Conservation (phyloP, 495 filamentous ascomycete genomes). For the Aspergillus homomorphus region DNA sequence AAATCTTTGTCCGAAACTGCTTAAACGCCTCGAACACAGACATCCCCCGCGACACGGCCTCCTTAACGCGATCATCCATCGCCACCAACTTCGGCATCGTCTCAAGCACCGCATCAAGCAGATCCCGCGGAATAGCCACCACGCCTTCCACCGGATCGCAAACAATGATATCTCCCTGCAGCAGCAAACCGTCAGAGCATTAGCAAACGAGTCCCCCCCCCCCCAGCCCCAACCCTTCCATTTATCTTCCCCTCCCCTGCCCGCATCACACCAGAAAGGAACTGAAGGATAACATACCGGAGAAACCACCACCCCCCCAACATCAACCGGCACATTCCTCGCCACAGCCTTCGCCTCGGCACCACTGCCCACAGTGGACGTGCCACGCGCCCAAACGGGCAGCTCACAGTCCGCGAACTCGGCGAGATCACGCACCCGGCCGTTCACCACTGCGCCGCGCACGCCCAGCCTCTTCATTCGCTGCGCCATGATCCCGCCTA, state of each 20-base stretch:
- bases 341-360: slow-evolving; percentile 57
- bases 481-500: slow-evolving; percentile 66
- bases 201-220: neutral
- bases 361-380: slow-evolving; percentile 58
- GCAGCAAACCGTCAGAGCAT: neutral
- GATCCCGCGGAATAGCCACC: slow-evolving; percentile 56
- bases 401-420: slow-evolving; percentile 47
- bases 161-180: slow-evolving; percentile 60
- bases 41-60: slow-evolving; percentile 55
- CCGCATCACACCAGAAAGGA: no score
- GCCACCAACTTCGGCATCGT: slow-evolving; percentile 52
- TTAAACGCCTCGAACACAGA: slow-evolving; percentile 57
- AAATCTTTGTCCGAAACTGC: slow-evolving; percentile 32
- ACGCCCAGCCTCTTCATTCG: slow-evolving; percentile 58
- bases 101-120: slow-evolving; percentile 48
- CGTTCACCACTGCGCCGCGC: slow-evolving; percentile 54
- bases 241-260: no score
- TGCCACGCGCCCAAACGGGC: slow-evolving; percentile 55
- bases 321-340: slow-evolving; percentile 48
- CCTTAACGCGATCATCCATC: slow-evolving; percentile 61
- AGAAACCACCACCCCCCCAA: slow-evolving; percentile 49
- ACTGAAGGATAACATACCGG: slow-evolving; percentile 33
- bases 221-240: neutral
- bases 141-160: slow-evolving; percentile 60
- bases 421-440: slow-evolving; percentile 59